These are phyloP conservation scores for Populus hybrid DNA, from an alignment of 441 rosid genomes.

Conservation along the genomic window DNA sequence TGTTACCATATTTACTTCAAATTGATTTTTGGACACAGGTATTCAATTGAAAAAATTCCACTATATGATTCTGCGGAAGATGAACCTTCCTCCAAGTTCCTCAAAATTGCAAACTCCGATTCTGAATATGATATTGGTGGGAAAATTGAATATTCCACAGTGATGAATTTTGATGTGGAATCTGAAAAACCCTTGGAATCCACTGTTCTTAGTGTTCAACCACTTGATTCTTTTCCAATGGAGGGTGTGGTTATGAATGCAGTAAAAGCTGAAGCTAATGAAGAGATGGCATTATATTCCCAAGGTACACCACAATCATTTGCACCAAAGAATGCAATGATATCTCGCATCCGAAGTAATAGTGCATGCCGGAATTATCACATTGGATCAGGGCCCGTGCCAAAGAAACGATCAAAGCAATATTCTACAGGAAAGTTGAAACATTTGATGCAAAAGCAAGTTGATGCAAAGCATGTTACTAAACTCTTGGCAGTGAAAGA, in stretches of 20 bases:
- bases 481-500: constrained; percentile 55
- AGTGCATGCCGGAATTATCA: constrained; percentile 43
- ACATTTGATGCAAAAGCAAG: constrained; percentile 37
- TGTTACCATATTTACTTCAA: constrained; percentile 7
- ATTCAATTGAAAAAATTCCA: constrained; percentile 83
- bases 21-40: constrained; percentile 41
- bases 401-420: constrained; percentile 55
- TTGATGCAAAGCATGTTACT: constrained; percentile 55
- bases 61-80: constrained; percentile 94
- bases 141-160: constrained; percentile 26
- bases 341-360: constrained; percentile 46
- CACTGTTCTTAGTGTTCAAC: constrained; percentile 32
- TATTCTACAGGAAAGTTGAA: constrained; percentile 50
- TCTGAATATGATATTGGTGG: constrained; percentile 24
- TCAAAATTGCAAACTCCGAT: constrained; percentile 33
- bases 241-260: constrained; percentile 39
- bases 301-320: constrained; percentile 41
- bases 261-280: constrained; percentile 44
- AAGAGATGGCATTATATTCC: constrained; percentile 36
- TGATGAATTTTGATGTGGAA: constrained; percentile 19
- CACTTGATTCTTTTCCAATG: constrained; percentile 39
- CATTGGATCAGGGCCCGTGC: constrained; percentile 36
- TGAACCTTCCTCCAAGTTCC: constrained; percentile 62
- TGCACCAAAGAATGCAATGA: constrained; percentile 49
- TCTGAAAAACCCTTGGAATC: constrained; percentile 39